Percentiles rank a stretch among this genome's conserved stretches.
phyloP scores from a whole-genome alignment of 257 asterid species.

The Jaltomata sinuosa region DNA sequence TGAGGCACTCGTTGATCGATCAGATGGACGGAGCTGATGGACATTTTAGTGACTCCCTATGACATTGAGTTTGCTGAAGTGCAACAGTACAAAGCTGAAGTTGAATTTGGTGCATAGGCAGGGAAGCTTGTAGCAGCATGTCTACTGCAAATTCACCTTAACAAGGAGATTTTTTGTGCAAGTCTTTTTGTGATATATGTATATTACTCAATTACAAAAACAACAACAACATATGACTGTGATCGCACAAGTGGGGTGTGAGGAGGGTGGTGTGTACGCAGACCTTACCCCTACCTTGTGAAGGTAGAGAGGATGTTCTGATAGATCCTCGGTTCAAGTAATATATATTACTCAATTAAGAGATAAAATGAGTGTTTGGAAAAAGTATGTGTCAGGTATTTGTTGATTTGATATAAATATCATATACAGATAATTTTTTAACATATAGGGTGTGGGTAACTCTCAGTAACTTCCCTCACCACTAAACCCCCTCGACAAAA shows the following conservation, averaged over 20 bases:
- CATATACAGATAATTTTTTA: background rate
- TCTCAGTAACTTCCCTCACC: background rate
- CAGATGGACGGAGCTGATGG: constrained; percentile 40
- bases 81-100: too few species aligned
- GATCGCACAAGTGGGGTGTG: too few species aligned
- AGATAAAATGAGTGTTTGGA: fast-evolving
- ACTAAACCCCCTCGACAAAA: background rate
- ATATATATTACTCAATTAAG: too few species aligned
- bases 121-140: constrained; percentile 40
- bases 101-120: constrained; percentile 57
- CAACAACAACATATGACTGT: too few species aligned
- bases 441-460: background rate
- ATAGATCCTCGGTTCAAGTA: too few species aligned
- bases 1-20: constrained; percentile 67
- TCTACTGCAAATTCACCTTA: constrained; percentile 48
- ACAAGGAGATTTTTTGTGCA: background rate
- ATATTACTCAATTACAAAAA: background rate
- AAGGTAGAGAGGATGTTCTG: too few species aligned
- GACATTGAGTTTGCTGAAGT: too few species aligned
- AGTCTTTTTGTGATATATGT: background rate
- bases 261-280: too few species aligned
- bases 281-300: too few species aligned
- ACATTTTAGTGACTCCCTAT: constrained; percentile 10
- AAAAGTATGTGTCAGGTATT: background rate
- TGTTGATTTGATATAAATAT: background rate